A percentile compares a stretch with the other conserved stretches of the same genome.
Evolutionary conservation across 1,139 yeast species (phyloP).

Genomic region (Zhuliangozyma parablackwelliae): DNA sequence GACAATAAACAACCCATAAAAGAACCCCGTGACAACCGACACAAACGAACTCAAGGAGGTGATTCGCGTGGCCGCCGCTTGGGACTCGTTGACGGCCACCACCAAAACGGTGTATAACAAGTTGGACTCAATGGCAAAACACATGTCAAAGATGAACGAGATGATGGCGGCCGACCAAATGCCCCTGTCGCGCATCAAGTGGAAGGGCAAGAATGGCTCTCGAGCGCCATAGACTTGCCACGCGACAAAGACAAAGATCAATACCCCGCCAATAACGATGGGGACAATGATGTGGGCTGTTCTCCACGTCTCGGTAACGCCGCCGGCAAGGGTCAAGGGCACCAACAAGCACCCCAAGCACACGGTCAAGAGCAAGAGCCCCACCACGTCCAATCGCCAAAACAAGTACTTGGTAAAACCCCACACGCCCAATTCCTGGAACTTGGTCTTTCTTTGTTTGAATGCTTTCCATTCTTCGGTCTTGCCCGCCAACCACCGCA

Average conservation of each 20-base stretch:
- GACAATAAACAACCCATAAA: constrained; percentile 31
- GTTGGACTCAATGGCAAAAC: constrained; percentile 26
- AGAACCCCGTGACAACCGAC: constrained; percentile 27
- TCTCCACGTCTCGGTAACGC: constrained; percentile 25
- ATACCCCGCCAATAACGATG: constrained; percentile 31
- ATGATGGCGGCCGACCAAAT: constrained; percentile 29
- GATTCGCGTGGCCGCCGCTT: constrained; percentile 34
- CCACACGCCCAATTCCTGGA: constrained; percentile 19
- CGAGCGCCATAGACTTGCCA: constrained; percentile 31
- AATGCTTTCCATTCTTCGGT: constrained; percentile 31
- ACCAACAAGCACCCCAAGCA: constrained; percentile 34
- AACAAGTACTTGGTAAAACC: constrained; percentile 23
- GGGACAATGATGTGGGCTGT: constrained; percentile 32
- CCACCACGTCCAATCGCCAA: constrained; percentile 34
- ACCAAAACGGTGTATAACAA: constrained; percentile 32
- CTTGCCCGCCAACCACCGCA: constrained; percentile 32
- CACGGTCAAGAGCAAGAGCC: constrained; percentile 25
- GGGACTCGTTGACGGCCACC: constrained; percentile 30
- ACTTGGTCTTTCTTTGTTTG: constrained; percentile 18
- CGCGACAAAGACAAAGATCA: constrained; percentile 26
- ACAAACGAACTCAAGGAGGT: constrained; percentile 29
- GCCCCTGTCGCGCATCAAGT: constrained; percentile 33
- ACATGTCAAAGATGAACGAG: constrained; percentile 27
- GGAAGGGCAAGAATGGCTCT: constrained; percentile 30
- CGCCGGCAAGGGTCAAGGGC: constrained; percentile 39